Conservation (phyloP, 371 early-diverging fungal species). For the Rhizopus microsporus region DNA sequence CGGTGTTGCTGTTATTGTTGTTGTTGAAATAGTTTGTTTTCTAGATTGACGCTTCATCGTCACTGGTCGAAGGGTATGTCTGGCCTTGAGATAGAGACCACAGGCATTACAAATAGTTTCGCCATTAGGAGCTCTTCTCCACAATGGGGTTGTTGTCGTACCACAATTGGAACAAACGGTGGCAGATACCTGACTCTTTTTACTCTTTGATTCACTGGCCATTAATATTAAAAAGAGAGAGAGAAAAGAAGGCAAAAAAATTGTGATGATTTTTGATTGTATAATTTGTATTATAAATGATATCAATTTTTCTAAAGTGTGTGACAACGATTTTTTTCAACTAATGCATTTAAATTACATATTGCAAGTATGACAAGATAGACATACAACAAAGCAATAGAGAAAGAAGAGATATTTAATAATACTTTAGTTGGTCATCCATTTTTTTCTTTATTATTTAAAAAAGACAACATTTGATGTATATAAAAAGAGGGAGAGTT, state of each 20-base stretch:
- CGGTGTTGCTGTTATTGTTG: conserved; percentile 15
- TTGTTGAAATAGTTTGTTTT: conserved; percentile 12
- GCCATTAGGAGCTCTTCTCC: conserved; percentile 86
- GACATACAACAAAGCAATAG: no score
- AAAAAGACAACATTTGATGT: background rate
- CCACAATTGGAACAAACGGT: conserved; percentile 80
- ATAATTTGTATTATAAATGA: conserved; percentile 14
- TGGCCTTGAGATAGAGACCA: conserved; percentile 68
- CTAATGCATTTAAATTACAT: background rate
- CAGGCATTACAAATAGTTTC: conserved; percentile 92
- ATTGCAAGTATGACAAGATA: background rate
- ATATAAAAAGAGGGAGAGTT: no score
- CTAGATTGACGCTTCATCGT: conserved; percentile 50
- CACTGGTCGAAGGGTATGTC: conserved; percentile 45
- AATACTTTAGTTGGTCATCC: no score
- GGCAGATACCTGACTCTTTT: conserved; percentile 23
- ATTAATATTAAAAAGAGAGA: background rate
- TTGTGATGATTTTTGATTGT: conserved; percentile 9
- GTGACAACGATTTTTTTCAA: background rate
- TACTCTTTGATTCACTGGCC: background rate
- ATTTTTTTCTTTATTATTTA: background rate
- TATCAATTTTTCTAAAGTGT: background rate
- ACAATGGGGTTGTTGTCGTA: conserved; percentile 86
- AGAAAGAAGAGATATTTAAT: background rate
- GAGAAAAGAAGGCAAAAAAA: background rate